phyloP scores from a whole-genome alignment of 2,329 filamentous ascomycete species.

The Botryotinia calthae region DNA sequence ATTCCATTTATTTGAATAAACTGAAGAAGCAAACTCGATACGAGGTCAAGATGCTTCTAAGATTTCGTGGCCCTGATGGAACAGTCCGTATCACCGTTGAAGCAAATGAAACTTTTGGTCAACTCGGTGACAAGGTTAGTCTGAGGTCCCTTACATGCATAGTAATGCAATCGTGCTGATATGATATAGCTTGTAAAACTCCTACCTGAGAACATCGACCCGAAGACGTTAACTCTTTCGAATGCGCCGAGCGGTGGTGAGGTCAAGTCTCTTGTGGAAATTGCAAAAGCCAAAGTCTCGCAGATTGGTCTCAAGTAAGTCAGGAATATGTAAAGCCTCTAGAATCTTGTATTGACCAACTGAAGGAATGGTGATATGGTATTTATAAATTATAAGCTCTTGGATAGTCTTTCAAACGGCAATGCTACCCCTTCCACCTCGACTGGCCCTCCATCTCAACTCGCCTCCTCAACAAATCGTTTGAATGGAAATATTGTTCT shows the following conservation, averaged over 20 bases:
- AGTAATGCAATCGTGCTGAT: slow-evolving; percentile 23
- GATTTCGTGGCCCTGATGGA: slow-evolving; percentile 76
- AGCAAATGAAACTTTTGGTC: slow-evolving; percentile 67
- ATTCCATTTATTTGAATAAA: background rate
- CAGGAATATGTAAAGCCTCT: background rate
- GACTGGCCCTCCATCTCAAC: slow-evolving; percentile 32
- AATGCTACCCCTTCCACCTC: slow-evolving; percentile 41
- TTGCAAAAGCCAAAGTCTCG: slow-evolving; percentile 53
- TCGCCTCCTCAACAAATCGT: slow-evolving; percentile 54
- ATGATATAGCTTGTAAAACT: slow-evolving; percentile 52
- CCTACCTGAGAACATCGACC: slow-evolving; percentile 61
- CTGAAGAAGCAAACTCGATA: background rate
- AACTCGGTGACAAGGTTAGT: slow-evolving; percentile 54
- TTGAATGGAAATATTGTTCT: slow-evolving; percentile 76
- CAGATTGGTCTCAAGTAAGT: slow-evolving; percentile 59
- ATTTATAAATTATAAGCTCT: slow-evolving; percentile 76
- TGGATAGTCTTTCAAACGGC: slow-evolving; percentile 46
- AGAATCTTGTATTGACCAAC: slow-evolving; percentile 5
- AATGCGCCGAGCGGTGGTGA: slow-evolving; percentile 59
- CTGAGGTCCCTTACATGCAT: background rate
- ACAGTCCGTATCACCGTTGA: slow-evolving; percentile 83
- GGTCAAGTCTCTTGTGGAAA: slow-evolving; percentile 57
- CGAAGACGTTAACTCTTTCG: slow-evolving; percentile 58
- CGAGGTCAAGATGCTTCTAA: slow-evolving; percentile 31
- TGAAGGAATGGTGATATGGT: slow-evolving; percentile 84